phyloP scores from a whole-genome alignment of 345 rosid genomes.

The Hypericum perforatum region DNA sequence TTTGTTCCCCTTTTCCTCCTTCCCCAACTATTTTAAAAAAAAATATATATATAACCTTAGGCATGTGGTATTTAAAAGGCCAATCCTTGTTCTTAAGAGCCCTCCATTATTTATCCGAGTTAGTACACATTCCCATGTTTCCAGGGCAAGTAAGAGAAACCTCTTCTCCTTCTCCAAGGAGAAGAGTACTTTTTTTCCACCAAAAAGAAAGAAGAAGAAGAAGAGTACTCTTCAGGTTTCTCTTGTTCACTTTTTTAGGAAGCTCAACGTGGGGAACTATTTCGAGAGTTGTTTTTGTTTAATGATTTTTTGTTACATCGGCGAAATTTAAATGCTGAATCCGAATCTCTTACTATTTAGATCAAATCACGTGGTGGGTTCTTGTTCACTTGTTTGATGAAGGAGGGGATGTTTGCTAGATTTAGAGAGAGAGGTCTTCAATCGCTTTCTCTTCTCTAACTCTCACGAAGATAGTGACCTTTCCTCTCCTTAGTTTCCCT shows the following conservation, averaged over 20 bases:
- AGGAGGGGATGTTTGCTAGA: conserved; percentile 13
- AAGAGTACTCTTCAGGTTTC: neutral
- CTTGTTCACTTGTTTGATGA: neutral
- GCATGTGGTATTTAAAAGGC: no score
- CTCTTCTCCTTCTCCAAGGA: neutral
- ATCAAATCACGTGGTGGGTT: conserved; percentile 1
- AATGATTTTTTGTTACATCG: no score
- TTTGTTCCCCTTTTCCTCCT: no score
- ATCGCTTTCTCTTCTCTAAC: conserved; percentile 25
- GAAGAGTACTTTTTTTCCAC: neutral
- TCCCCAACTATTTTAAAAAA: no score
- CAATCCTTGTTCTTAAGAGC: no score
- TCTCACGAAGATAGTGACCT: conserved; percentile 31
- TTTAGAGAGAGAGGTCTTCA: conserved; percentile 25
- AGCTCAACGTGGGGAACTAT: neutral
- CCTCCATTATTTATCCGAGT: no score
- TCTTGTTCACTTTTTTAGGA: neutral
- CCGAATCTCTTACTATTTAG: no score
- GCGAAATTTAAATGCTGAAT: no score
- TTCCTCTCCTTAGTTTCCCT: conserved; percentile 8
- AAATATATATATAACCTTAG: no score
- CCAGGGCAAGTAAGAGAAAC: no score
- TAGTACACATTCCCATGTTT: no score
- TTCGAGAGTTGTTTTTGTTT: no score
- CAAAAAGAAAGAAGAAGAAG: neutral